Percentiles rank a stretch among this genome's conserved stretches.
phyloP scores from a whole-genome alignment of 2,329 filamentous ascomycete genomes.

The Ilyonectria robusta region DNA sequence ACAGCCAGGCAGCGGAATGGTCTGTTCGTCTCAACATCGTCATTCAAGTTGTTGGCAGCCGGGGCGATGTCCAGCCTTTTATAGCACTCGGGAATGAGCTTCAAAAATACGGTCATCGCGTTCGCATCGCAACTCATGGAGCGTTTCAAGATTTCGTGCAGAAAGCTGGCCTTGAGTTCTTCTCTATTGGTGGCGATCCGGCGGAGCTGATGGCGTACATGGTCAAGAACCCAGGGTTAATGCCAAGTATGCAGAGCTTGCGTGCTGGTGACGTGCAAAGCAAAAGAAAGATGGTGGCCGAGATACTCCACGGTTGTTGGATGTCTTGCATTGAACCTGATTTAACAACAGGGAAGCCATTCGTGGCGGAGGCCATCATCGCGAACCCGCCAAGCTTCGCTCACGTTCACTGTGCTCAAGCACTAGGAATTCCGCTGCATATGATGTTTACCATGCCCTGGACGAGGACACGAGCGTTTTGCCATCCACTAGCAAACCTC shows the following conservation, averaged over 20 bases:
- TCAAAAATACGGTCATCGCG: slow-evolving; percentile 78
- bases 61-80: slow-evolving; percentile 85
- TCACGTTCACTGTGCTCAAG: slow-evolving; percentile 60
- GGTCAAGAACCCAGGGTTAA: slow-evolving; percentile 50
- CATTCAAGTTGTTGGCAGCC: slow-evolving; percentile 83
- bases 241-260: slow-evolving; percentile 45
- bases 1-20: too few species aligned
- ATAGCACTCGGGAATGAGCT: slow-evolving; percentile 79
- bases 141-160: slow-evolving; percentile 65
- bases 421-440: slow-evolving; percentile 60
- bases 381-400: slow-evolving; percentile 33
- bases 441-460: slow-evolving; percentile 77
- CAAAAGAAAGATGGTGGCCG: slow-evolving; percentile 43
- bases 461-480: slow-evolving; percentile 80
- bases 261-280: slow-evolving; percentile 43
- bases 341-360: background rate
- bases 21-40: slow-evolving; percentile 71
- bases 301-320: slow-evolving; percentile 2
- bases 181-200: slow-evolving; percentile 67
- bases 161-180: slow-evolving; percentile 65
- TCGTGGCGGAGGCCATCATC: slow-evolving; percentile 25
- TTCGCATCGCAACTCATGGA: slow-evolving; percentile 78
- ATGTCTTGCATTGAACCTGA: background rate
- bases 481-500: slow-evolving; percentile 81
- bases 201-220: slow-evolving; percentile 40